Percentiles rank a stretch among this genome's conserved stretches.
These are phyloP conservation scores for Fusarium aywerte DNA, from an alignment of 2,329 filamentous ascomycete genomes.

Conservation along the genomic window DNA sequence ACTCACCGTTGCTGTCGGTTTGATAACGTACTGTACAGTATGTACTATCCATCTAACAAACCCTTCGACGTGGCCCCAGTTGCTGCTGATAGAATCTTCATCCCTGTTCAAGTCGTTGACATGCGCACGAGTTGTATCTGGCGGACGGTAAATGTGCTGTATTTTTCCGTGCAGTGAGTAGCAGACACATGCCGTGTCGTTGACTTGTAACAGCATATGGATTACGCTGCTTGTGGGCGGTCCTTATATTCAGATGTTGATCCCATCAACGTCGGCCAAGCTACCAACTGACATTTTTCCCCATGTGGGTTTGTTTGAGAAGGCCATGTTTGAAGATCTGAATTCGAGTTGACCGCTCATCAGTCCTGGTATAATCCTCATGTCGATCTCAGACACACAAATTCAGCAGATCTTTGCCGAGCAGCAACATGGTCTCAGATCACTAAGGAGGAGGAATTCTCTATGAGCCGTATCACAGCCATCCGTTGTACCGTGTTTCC, in stretches of 20 bases:
- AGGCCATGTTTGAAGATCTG: conserved; percentile 20
- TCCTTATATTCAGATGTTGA: conserved; percentile 24
- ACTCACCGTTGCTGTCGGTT: conserved; percentile 45
- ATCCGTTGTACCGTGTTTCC: conserved; percentile 38
- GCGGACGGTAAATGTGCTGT: conserved; percentile 13
- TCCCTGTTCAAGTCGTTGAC: conserved; percentile 21
- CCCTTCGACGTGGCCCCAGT: conserved; percentile 42
- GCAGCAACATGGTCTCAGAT: conserved; percentile 30
- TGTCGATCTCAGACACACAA: conserved; percentile 38
- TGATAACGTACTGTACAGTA: conserved; percentile 38
- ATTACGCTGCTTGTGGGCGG: background rate
- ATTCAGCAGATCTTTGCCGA: conserved; percentile 19
- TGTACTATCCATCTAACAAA: conserved; percentile 27
- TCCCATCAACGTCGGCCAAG: conserved; percentile 10
- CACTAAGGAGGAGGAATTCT: conserved; percentile 37
- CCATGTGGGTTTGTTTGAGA: background rate
- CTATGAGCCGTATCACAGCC: conserved; percentile 33
- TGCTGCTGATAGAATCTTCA: conserved; percentile 35
- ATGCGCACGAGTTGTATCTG: conserved; percentile 27
- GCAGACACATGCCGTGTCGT: conserved; percentile 10
- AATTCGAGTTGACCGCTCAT: conserved; percentile 38
- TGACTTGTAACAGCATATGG: conserved; percentile 3
- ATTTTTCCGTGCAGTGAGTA: conserved; percentile 8
- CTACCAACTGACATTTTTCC: conserved; percentile 1
- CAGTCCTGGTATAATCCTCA: conserved; percentile 15